phyloP scores from a whole-genome alignment of 2,329 filamentous ascomycete species.

The Claviceps pazoutovae region DNA sequence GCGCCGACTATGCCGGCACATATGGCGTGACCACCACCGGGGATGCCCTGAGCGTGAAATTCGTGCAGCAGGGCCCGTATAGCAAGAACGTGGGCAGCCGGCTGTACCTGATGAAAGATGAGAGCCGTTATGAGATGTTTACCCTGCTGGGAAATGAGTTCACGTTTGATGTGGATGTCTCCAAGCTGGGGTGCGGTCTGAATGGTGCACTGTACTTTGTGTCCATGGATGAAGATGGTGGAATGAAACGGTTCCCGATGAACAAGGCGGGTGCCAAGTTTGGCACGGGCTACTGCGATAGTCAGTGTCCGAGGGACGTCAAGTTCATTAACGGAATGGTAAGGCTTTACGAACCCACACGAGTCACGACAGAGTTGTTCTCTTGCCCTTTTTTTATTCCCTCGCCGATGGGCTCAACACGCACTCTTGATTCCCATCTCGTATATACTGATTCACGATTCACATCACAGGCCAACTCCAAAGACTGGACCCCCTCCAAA shows the following conservation, averaged over 20 bases:
- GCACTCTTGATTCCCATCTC: background rate
- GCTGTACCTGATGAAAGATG: background rate
- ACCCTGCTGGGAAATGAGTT: background rate
- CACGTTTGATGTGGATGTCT: constrained; percentile 31
- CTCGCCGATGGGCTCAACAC: background rate
- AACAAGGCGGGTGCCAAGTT: constrained; percentile 44
- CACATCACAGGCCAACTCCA: constrained; percentile 19
- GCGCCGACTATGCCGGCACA: background rate
- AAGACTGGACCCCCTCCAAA: constrained; percentile 34
- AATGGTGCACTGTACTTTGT: constrained; percentile 60
- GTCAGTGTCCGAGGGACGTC: constrained; percentile 35
- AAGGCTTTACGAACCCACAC: background rate
- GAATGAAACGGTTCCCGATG: constrained; percentile 31
- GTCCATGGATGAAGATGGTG: constrained; percentile 46
- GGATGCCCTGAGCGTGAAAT: background rate
- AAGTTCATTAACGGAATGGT: background rate
- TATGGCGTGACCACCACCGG: background rate
- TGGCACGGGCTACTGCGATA: constrained; percentile 42
- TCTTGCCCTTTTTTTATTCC: background rate
- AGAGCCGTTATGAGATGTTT: background rate
- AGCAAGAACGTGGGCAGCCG: background rate
- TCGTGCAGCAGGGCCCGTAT: background rate
- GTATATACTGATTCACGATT: no score
- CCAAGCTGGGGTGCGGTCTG: constrained; percentile 51
- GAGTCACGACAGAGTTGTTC: background rate